Evolutionary conservation across 1,139 yeast genomes (phyloP), one percentile per base, ranked within the genome.

Genomic region (Hansenula lynferdii): DNA sequence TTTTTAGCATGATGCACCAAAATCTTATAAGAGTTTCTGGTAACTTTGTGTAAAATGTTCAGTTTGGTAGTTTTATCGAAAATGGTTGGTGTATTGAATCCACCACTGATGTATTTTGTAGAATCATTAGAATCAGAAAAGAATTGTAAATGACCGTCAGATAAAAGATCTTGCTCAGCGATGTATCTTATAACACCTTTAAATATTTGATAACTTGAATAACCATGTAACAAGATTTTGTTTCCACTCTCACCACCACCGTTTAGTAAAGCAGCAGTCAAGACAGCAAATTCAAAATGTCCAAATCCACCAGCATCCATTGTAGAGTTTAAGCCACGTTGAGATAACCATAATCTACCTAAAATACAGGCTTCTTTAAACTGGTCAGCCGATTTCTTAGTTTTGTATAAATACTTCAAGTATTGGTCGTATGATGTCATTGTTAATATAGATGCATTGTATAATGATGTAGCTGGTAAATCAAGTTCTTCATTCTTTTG

Each of bases 131-230:
- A 43, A 30, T 73, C 67, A 9, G 85, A 78, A 37, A 78, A 69
- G 54, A 84, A 82, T 30, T 85, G 80, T 38, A 84, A 64, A 51
- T 82, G 80, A 0, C 92, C 92, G 15, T 66, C 62, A 19, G 69
- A 60, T 36, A 69, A 62, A 39, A 90, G 62, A 54, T 85, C 92
- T 68, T 80, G 79, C 4, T 86, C 75, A 2, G 97, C 94, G 44
- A 92, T 59, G 53, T 83, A 90, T 51, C 80, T 80, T 37, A 92
- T 70, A 2, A 87, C 78, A 55, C 95, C 96, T 59, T 86, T 89
- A 67, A 92, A 92, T 41, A 92, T 65, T 62, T 92, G 98, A 58
- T 89, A 92, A 22, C 95, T 83, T 5, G 96, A 86, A 58, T 85
- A 90, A 1, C 97, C 98, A 50, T 81, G 82, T 34, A 89, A 62